Percentiles rank a stretch among this genome's conserved stretches.
These are phyloP conservation scores for Sphagnum fallax DNA, from an alignment of 228 moss, liverwort and hornwort species.

Conservation along the genomic window DNA sequence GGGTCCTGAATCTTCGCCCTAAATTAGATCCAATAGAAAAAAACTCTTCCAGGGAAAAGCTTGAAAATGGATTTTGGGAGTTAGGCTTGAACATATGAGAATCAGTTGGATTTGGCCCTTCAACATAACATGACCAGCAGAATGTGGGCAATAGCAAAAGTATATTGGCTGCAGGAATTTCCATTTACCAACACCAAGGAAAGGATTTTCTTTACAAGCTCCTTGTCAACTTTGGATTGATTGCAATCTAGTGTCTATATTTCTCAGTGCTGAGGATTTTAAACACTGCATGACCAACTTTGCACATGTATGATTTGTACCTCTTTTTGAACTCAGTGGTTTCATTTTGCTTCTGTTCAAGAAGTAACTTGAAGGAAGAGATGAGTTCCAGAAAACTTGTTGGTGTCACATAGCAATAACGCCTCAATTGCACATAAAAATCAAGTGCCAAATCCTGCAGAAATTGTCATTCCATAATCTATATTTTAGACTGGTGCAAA, in stretches of 20 bases:
- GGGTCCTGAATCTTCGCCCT: no score
- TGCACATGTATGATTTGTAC: constrained; percentile 9
- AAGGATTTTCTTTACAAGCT: no score
- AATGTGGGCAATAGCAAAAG: no score
- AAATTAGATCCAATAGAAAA: background rate
- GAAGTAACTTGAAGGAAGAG: constrained; percentile 60
- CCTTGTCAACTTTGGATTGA: no score
- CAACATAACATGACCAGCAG: no score
- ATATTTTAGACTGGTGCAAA: no score
- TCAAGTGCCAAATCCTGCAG: constrained; percentile 62
- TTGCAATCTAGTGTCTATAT: no score
- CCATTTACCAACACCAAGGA: no score
- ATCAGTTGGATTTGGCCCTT: background rate
- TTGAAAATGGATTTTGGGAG: background rate
- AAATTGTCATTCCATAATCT: background rate
- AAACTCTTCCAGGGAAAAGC: background rate
- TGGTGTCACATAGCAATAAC: constrained; percentile 82
- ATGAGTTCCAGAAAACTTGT: constrained; percentile 89
- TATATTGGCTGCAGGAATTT: no score
- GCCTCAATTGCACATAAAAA: constrained; percentile 47
- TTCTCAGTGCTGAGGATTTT: no score
- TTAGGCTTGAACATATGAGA: background rate
- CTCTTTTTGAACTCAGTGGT: constrained; percentile 60
- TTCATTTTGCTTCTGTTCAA: constrained; percentile 73
- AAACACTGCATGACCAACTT: no score